Conservation (phyloP, 768 basidiomycete species). For the Suillus decipiens region DNA sequence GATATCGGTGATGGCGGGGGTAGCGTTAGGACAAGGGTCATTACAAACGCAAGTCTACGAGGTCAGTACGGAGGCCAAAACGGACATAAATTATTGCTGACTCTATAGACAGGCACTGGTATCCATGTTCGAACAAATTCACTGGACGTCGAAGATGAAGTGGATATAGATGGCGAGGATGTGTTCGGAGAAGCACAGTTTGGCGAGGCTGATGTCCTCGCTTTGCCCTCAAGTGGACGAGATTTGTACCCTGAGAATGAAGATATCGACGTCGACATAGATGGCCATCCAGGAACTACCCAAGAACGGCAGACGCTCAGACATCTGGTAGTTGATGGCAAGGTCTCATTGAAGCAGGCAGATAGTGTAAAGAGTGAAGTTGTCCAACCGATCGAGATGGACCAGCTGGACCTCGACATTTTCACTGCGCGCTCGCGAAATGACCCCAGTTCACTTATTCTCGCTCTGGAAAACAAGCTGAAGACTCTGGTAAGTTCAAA, state of each 20-base stretch:
- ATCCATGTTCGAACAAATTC: slow-evolving; percentile 64
- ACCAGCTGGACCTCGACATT: slow-evolving; percentile 52
- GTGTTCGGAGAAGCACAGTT: slow-evolving; percentile 76
- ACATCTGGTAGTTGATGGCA: slow-evolving; percentile 57
- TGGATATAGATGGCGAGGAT: slow-evolving; percentile 82
- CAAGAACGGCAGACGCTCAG: slow-evolving; percentile 42
- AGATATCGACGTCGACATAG: slow-evolving; percentile 44
- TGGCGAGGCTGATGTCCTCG: slow-evolving; percentile 69
- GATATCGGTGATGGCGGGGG: slow-evolving; percentile 45
- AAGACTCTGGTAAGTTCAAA: slow-evolving; percentile 48
- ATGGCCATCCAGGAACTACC: slow-evolving; percentile 16
- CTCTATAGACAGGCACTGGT: slow-evolving; percentile 56
- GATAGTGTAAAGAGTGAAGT: slow-evolving; percentile 40
- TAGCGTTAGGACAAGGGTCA: slow-evolving; percentile 42
- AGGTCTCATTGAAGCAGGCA: slow-evolving; percentile 27
- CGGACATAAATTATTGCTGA: slow-evolving; percentile 1
- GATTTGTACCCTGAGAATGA: slow-evolving; percentile 39
- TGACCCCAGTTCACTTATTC: slow-evolving; percentile 48
- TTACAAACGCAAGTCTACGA: slow-evolving; percentile 36
- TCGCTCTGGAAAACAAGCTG: slow-evolving; percentile 64
- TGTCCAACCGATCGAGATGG: slow-evolving; percentile 43
- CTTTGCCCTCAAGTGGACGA: slow-evolving; percentile 21
- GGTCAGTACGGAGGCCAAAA: slow-evolving; percentile 23
- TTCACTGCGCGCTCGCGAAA: slow-evolving; percentile 48
- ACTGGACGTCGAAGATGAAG: slow-evolving; percentile 73